Evolutionary conservation across 257 asterid genomes (phyloP).

Genomic region (Rauvolfia tetraphylla): DNA sequence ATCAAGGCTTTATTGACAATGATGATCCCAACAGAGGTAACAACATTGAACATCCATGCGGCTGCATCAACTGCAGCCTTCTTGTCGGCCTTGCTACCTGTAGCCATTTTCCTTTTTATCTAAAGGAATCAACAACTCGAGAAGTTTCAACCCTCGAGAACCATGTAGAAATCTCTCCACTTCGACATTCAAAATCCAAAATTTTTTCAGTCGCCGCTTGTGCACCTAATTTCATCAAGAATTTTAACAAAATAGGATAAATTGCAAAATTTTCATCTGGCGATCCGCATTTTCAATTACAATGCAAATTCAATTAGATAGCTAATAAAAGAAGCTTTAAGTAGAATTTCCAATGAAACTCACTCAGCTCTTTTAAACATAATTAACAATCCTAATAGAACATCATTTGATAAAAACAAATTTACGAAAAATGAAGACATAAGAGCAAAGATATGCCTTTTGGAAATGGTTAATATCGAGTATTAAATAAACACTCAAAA

Average conservation of each 20-base stretch:
- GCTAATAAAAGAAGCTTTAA: not conserved
- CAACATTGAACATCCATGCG: conserved; percentile 97
- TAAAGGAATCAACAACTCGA: conserved; percentile 25
- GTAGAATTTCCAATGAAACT: not conserved
- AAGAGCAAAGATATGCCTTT: not conserved
- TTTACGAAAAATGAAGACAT: not conserved
- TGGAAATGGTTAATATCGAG: not conserved
- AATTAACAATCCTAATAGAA: not conserved
- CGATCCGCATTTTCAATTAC: not conserved
- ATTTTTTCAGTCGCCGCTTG: conserved; percentile 12
- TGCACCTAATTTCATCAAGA: conserved; percentile 7
- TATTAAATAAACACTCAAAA: not conserved
- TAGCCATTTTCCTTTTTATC: conserved; percentile 55
- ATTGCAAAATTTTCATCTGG: not conserved
- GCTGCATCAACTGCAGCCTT: conserved; percentile 89
- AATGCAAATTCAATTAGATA: not conserved
- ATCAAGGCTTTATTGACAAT: conserved; percentile 93
- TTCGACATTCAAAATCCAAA: conserved; percentile 39
- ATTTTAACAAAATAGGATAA: not conserved
- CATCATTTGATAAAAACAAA: not conserved
- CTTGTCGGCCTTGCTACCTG: conserved; percentile 85
- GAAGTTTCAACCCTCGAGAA: conserved; percentile 47
- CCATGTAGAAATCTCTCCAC: conserved; percentile 27
- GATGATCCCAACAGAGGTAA: conserved; percentile 92
- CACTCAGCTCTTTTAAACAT: not conserved